Percentiles rank a stretch among this genome's conserved stretches.
These are phyloP conservation scores for Chloroidium sp. DNA, from an alignment of 163 green algal species.

Conservation along the genomic window DNA sequence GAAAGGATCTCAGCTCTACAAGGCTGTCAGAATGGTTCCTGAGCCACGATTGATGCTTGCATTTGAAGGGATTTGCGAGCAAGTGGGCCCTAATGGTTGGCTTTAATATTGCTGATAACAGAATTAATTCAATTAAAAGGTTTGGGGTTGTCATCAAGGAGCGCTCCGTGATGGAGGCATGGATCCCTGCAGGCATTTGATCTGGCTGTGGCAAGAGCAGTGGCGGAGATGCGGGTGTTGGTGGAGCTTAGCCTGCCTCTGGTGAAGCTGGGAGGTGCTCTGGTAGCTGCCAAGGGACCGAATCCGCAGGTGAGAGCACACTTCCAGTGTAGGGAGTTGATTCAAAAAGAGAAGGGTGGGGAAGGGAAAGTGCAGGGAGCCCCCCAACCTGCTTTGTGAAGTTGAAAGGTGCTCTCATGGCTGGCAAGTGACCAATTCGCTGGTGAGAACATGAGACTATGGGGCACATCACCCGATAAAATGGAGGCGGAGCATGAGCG, in stretches of 20 bases:
- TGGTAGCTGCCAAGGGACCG: slow-evolving; percentile 78
- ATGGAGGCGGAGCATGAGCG: too few species aligned
- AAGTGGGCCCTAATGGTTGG: too few species aligned
- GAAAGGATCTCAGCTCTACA: too few species aligned
- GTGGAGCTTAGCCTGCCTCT: slow-evolving; percentile 84
- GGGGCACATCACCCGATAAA: background rate
- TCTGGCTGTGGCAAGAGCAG: slow-evolving; percentile 67
- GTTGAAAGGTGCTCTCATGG: too few species aligned
- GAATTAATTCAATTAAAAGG: background rate
- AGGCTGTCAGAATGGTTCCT: too few species aligned
- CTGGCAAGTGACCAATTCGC: background rate
- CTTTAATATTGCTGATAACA: too few species aligned
- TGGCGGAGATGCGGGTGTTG: slow-evolving; percentile 68
- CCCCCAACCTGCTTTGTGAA: too few species aligned
- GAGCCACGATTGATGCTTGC: too few species aligned
- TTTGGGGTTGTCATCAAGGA: background rate
- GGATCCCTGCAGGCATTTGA: slow-evolving; percentile 36
- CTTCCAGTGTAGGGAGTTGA: background rate
- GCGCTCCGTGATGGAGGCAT: too few species aligned
- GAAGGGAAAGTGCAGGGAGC: too few species aligned
- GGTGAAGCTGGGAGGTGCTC: slow-evolving; percentile 54
- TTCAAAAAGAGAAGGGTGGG: too few species aligned
- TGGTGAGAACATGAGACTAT: background rate
- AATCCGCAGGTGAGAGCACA: slow-evolving; percentile 31
- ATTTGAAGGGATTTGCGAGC: too few species aligned